Percentiles rank a stretch among this genome's conserved stretches.
Conservation (phyloP, 2,329 filamentous ascomycete species). For the Clathrospora elynae region DNA sequence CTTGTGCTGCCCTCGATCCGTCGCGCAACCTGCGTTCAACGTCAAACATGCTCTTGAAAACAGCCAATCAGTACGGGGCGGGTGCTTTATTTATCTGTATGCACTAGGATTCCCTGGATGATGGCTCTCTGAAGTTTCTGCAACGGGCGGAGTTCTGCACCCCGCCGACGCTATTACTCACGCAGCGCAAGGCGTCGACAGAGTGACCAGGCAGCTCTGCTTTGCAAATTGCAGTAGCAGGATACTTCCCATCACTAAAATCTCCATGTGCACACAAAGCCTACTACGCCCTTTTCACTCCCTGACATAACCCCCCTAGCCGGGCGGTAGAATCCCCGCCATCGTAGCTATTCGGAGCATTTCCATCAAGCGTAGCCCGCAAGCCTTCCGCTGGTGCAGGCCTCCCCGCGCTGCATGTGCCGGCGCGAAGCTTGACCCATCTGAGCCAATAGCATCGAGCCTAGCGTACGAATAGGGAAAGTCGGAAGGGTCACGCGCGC, state of each 20-base stretch:
- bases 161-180: constrained; percentile 26
- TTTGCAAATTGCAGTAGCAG: not conserved
- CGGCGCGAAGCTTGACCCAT: constrained; percentile 36
- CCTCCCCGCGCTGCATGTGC: constrained; percentile 24
- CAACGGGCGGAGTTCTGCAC: constrained; percentile 22
- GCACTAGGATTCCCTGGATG: constrained; percentile 24
- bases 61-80: too few species aligned
- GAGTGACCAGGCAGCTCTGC: not conserved
- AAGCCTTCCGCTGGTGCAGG: constrained; percentile 29
- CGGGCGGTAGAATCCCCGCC: constrained; percentile 3
- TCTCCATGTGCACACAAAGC: not conserved
- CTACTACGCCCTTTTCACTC: constrained; percentile 1
- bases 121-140: constrained; percentile 23
- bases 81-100: constrained; percentile 46
- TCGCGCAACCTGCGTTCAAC: too few species aligned
- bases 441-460: constrained; percentile 31
- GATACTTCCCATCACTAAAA: too few species aligned
- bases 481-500: constrained; percentile 41
- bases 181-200: too few species aligned
- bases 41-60: too few species aligned
- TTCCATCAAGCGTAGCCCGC: constrained; percentile 20
- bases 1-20: constrained; percentile 6
- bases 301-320: not conserved
- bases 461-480: constrained; percentile 32
- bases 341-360: constrained; percentile 17